Base-by-base conservation (phyloP, 2,329 filamentous ascomycete species). In the Paecilomyces niveus region DNA sequence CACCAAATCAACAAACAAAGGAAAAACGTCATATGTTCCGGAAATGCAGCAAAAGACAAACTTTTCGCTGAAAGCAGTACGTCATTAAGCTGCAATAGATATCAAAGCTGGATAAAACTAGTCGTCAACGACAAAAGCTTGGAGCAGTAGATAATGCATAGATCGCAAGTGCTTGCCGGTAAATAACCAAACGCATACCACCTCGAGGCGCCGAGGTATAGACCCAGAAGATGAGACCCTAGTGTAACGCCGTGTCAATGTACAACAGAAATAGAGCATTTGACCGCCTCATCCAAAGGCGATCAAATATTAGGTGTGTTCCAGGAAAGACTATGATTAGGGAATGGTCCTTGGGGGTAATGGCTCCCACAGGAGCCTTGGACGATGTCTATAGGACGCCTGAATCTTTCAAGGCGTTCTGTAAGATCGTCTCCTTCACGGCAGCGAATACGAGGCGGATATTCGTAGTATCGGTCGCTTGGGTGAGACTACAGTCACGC, bases 381-480 rank as follows among this genome's bases (percentile, higher is more conserved):
- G 18, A 31, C 26, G 53, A 33, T n/a, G 13, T 15, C 53, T 63
- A 92, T 68, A 99, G 85, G 74, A 99, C 97, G 66, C 94, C 94
- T 22, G 94, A 97, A 75, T 99, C 94, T 78, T 96, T 97, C 66
- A 99, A 84, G 54, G 94, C 94, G 74, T 99, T 99, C 76, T 97
- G 96, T 66, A 99, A 80, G 70, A 99, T 99, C 33, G 94, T 99
- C 78, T 99, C 94, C 75, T 99, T 99, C 61, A 99, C 94, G 8
- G 94, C 94, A 33, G 93, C 94, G 76, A 99, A 99, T 54, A 99
- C 94, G 39, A 99, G 84, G 64, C 94, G 90, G 69, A 99, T 97
- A 71, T 99, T 99, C 56, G 92, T 97, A 3, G 94, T 99, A 74
- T 99, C 94, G 63, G 94, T 99, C 53, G 94, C 94, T 88, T 99